Conservation (phyloP, 768 basidiomycete species). For the Pleurotus citrinopileatus region DNA sequence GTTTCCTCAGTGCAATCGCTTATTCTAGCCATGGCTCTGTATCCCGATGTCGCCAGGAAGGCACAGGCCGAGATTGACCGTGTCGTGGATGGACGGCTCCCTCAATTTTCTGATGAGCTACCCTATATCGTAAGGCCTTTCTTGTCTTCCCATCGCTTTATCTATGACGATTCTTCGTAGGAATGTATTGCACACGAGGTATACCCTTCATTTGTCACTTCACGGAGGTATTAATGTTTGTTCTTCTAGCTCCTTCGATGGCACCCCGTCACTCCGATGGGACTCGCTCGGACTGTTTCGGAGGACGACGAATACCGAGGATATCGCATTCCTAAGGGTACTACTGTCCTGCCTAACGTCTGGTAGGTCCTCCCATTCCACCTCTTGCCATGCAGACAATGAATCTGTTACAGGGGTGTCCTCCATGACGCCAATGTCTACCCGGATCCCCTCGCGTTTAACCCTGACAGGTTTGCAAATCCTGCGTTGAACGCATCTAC, state of each 20-base stretch:
- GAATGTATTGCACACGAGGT: slow-evolving; percentile 29
- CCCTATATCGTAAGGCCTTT: slow-evolving; percentile 33
- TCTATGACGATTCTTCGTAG: slow-evolving; percentile 13
- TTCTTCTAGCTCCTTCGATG: slow-evolving; percentile 33
- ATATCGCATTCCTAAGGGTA: slow-evolving; percentile 34
- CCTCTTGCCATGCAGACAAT: background rate
- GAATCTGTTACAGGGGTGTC: slow-evolving; percentile 17
- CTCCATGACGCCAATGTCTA: slow-evolving; percentile 19
- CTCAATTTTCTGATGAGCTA: slow-evolving; percentile 35
- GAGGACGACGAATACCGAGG: slow-evolving; percentile 32
- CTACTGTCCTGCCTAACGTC: slow-evolving; percentile 18
- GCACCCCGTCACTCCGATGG: slow-evolving; percentile 38
- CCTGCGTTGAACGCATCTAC: slow-evolving; percentile 12
- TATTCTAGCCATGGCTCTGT: slow-evolving; percentile 35
- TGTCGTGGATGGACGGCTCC: slow-evolving; percentile 31
- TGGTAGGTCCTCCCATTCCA: slow-evolving; percentile 15
- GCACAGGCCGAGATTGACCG: slow-evolving; percentile 37
- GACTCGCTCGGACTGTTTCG: slow-evolving; percentile 14
- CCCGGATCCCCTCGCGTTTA: slow-evolving; percentile 19
- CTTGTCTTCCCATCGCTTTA: background rate
- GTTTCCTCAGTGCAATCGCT: slow-evolving; percentile 37
- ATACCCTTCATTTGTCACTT: background rate
- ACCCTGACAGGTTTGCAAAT: slow-evolving; percentile 28
- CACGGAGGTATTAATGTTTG: background rate
- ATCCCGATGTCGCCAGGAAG: slow-evolving; percentile 35